phyloP scores from a whole-genome alignment of 169 alveolate species.

The Plasmodium coatneyi region DNA sequence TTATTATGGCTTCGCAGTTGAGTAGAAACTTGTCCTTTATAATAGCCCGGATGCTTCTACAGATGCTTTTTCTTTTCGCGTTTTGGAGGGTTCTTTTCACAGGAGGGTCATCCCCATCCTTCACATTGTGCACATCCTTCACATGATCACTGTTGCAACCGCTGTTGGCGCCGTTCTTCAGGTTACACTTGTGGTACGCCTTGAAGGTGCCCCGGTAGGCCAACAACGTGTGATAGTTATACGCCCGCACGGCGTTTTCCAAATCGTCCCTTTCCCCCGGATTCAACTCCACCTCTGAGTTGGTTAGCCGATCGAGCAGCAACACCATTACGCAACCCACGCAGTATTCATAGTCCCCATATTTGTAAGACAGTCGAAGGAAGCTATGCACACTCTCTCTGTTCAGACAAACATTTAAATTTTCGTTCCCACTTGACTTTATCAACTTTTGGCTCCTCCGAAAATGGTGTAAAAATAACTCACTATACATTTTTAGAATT shows the following conservation, averaged over 20 bases:
- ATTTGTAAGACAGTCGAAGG: conserved; percentile 12
- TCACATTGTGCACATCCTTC: neutral
- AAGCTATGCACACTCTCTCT: conserved; percentile 42
- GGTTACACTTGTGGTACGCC: conserved; percentile 1
- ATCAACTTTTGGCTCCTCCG: conserved; percentile 4
- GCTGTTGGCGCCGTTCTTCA: neutral
- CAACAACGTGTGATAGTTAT: conserved; percentile 9
- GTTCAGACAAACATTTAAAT: neutral
- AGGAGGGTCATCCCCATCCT: neutral
- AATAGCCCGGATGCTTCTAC: conserved; percentile 22
- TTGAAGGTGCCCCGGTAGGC: conserved; percentile 36
- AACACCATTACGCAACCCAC: conserved; percentile 34
- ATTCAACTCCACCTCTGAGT: conserved; percentile 23
- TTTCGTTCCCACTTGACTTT: neutral
- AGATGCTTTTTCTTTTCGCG: conserved; percentile 6
- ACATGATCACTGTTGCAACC: neutral
- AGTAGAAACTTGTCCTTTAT: conserved; percentile 36
- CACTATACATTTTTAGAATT: conserved; percentile 22
- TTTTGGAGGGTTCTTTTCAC: neutral
- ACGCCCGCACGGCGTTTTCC: conserved; percentile 20
- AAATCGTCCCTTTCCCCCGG: conserved; percentile 33
- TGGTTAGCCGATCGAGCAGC: conserved; percentile 24
- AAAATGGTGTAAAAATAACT: conserved; percentile 10
- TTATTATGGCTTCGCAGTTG: conserved; percentile 56
- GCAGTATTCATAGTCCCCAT: conserved; percentile 18